Evolutionary conservation across 1,284 basidiomycete species (phyloP).

Genomic region (Macrocystidia cucumis): DNA sequence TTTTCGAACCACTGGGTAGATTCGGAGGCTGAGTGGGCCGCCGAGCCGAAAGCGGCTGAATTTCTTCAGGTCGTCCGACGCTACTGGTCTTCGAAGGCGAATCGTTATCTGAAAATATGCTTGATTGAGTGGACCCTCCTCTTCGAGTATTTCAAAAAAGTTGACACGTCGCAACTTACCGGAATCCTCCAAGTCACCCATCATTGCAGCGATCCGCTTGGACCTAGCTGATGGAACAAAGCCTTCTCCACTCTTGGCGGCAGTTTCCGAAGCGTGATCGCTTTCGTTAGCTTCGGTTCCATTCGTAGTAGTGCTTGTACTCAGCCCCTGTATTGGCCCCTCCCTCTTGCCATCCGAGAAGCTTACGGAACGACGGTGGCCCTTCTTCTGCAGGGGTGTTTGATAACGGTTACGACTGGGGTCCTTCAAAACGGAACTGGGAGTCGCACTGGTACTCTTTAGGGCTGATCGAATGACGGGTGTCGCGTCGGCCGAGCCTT

Average conservation of each 20-base stretch:
- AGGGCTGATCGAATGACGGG: constrained; percentile 44
- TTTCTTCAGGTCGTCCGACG: constrained; percentile 32
- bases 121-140: too few relatives aligned
- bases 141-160: background rate
- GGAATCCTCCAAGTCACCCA: constrained; percentile 61
- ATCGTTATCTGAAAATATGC: constrained; percentile 27
- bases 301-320: constrained; percentile 24
- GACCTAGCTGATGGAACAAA: constrained; percentile 62
- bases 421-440: constrained; percentile 47
- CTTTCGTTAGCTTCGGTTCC: constrained; percentile 22
- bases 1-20: constrained; percentile 13
- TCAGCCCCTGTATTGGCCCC: constrained; percentile 71
- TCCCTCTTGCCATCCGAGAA: constrained; percentile 88
- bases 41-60: constrained; percentile 37
- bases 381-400: constrained; percentile 39
- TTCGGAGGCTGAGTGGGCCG: constrained; percentile 22
- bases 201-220: constrained; percentile 72
- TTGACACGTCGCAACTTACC: constrained; percentile 36
- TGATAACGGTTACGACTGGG: constrained; percentile 33
- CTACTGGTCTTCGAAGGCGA: constrained; percentile 61
- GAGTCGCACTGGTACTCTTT: constrained; percentile 44
- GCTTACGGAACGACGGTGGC: constrained; percentile 76
- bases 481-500: constrained; percentile 19
- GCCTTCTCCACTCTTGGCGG: constrained; percentile 19
- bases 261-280: constrained; percentile 18